Conservation (phyloP, 164 flowering plant species). For the Nymphaea colorata region DNA sequence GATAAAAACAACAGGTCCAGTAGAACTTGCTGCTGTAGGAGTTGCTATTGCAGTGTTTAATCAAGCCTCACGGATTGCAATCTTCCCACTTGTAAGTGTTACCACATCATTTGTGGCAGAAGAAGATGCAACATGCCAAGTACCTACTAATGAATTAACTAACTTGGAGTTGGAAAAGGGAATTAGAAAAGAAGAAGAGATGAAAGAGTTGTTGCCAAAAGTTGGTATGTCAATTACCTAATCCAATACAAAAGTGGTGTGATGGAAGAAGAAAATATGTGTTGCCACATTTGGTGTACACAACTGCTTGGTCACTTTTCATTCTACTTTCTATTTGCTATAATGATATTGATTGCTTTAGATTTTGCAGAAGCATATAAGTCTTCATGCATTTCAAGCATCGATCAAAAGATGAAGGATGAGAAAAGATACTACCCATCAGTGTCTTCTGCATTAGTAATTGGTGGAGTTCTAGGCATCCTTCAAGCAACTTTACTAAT, state of each 20-base stretch:
- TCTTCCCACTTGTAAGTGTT: slow-evolving; percentile 51
- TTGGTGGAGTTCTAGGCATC: slow-evolving; percentile 51
- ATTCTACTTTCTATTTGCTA: background rate
- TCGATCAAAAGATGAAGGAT: slow-evolving; percentile 11
- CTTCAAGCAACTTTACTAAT: slow-evolving; percentile 47
- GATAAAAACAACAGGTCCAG: slow-evolving; percentile 32
- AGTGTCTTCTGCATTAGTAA: slow-evolving; percentile 50
- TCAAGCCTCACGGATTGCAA: slow-evolving; percentile 45
- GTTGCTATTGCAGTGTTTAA: slow-evolving; percentile 50
- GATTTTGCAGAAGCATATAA: slow-evolving; percentile 13
- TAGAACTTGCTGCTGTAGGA: slow-evolving; percentile 63
- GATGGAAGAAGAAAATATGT: background rate
- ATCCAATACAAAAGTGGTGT: background rate
- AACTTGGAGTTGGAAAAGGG: slow-evolving; percentile 9
- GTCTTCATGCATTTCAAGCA: slow-evolving; percentile 5
- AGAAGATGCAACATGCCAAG: slow-evolving; percentile 24
- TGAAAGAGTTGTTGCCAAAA: slow-evolving; percentile 19
- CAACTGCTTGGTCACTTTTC: background rate
- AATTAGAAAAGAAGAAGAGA: slow-evolving; percentile 15
- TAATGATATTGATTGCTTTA: slow-evolving; percentile 5
- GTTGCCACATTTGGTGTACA: background rate
- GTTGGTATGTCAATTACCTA: slow-evolving; percentile 11
- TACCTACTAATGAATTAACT: background rate
- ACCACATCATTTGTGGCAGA: slow-evolving; percentile 62
- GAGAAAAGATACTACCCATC: slow-evolving; percentile 44